Conservation (phyloP, 371 early-diverging fungal species). For the Circinella umbellata region DNA sequence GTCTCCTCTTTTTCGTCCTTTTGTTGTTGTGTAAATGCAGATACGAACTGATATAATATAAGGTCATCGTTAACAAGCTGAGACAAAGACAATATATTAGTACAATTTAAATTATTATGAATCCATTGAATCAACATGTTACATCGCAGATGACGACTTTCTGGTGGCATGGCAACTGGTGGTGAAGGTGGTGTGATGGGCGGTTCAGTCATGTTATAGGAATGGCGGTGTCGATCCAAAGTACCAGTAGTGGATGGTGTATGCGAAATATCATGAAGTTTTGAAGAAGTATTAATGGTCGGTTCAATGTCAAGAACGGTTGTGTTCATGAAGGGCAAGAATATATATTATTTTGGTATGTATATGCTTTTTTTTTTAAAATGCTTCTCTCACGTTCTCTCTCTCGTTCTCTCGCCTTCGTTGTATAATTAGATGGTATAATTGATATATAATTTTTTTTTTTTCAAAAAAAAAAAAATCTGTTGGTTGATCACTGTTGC, state of each 20-base stretch:
- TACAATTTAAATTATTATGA: not conserved
- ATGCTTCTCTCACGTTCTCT: not conserved
- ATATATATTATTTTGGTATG: not conserved
- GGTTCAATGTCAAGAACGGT: conserved; percentile 24
- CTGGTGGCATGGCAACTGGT: conserved; percentile 9
- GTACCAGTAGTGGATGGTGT: conserved; percentile 14
- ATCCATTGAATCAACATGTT: conserved; percentile 21
- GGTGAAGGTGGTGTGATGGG: conserved; percentile 18
- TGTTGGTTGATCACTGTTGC: no score
- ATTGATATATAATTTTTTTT: no score
- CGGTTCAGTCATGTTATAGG: conserved; percentile 5
- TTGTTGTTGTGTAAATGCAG: not conserved
- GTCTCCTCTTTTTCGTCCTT: conserved; percentile 6
- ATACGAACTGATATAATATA: not conserved
- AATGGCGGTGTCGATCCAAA: conserved; percentile 6
- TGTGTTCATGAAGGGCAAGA: conserved; percentile 18
- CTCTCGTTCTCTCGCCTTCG: conserved; percentile 6
- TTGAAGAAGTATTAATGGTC: conserved; percentile 15
- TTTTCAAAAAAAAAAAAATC: conserved; percentile 8
- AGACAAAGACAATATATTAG: conserved; percentile 5
- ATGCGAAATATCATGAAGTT: conserved; percentile 4
- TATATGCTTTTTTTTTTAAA: not conserved
- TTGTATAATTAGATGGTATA: conserved; percentile 2
- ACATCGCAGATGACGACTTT: conserved; percentile 25
- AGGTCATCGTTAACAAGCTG: conserved; percentile 10